Evolutionary conservation across 1,284 basidiomycete genomes (phyloP).

Genomic region (Hypsizygus ulmarius): DNA sequence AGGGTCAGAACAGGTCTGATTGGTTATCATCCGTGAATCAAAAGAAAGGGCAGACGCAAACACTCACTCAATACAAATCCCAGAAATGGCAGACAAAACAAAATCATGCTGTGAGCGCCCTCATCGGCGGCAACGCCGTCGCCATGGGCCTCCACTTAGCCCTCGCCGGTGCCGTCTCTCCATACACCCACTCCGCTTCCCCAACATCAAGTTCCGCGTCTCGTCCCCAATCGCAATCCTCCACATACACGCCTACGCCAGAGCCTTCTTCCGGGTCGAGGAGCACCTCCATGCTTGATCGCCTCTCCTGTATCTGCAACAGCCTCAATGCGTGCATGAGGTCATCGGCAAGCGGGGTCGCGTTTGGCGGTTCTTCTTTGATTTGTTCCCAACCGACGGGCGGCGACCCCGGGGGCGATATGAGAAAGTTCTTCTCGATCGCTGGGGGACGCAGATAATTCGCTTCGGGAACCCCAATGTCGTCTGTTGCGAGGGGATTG

Average conservation of each 20-base stretch:
- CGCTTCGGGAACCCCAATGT: conserved; percentile 35
- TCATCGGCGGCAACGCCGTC: conserved; percentile 58
- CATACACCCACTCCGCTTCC: conserved; percentile 62
- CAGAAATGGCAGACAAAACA: conserved; percentile 15
- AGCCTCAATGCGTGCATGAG: conserved; percentile 75
- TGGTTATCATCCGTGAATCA: conserved; percentile 39
- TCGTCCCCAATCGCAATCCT: conserved; percentile 52
- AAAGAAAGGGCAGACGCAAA: conserved; percentile 6
- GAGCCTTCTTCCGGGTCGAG: conserved; percentile 65
- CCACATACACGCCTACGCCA: conserved; percentile 73
- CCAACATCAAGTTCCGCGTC: conserved; percentile 34
- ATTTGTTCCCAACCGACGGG: conserved; percentile 96
- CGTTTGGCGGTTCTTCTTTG: conserved; percentile 90
- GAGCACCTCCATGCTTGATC: conserved; percentile 50
- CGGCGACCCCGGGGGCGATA: conserved; percentile 97
- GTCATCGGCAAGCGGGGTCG: conserved; percentile 84
- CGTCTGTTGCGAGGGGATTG: conserved; percentile 57
- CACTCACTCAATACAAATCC: conserved; percentile 24
- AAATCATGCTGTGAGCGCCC: conserved; percentile 27
- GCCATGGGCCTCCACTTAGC: conserved; percentile 50
- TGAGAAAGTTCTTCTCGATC: conserved; percentile 91
- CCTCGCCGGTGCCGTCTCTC: conserved; percentile 48
- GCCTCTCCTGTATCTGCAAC: conserved; percentile 51
- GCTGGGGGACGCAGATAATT: conserved; percentile 76
- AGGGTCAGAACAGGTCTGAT: conserved; percentile 56